Evolutionary conservation across 1,284 basidiomycete genomes (phyloP).

Genomic region (Austroboletus novae-zelandiae): DNA sequence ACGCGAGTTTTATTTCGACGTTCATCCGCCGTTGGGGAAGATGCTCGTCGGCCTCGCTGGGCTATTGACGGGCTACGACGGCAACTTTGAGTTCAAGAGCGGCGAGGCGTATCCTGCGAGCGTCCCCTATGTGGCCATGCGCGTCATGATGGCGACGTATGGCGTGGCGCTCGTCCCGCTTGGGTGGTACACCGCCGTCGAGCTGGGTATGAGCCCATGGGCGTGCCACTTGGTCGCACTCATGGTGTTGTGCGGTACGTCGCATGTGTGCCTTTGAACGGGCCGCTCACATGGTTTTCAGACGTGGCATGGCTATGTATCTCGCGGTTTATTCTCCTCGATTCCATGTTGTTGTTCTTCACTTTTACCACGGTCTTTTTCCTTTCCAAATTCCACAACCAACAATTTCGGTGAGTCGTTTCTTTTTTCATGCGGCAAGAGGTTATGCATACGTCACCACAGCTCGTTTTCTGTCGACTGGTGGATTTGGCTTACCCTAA

Average conservation of each 20-base stretch:
- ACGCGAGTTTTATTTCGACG: slow-evolving; percentile 94
- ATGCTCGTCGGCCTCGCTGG: slow-evolving; percentile 97
- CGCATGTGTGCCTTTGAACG: neutral
- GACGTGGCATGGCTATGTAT: slow-evolving; percentile 97
- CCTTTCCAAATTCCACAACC: slow-evolving; percentile 94
- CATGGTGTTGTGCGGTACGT: slow-evolving; percentile 88
- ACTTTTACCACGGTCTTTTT: slow-evolving; percentile 96
- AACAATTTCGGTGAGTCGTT: slow-evolving; percentile 76
- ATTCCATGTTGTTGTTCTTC: slow-evolving; percentile 98
- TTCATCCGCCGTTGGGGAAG: slow-evolving; percentile 98
- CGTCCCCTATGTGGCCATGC: slow-evolving; percentile 93
- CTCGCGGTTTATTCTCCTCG: slow-evolving; percentile 95
- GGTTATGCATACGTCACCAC: slow-evolving; percentile 1
- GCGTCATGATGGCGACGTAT: slow-evolving; percentile 91
- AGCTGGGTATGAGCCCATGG: slow-evolving; percentile 88
- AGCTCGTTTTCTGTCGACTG: slow-evolving; percentile 92
- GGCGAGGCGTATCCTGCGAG: slow-evolving; percentile 81
- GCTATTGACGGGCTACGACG: slow-evolving; percentile 88
- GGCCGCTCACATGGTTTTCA: slow-evolving; percentile 29
- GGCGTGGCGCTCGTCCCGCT: slow-evolving; percentile 95
- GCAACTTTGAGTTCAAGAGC: slow-evolving; percentile 92
- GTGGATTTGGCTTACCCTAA: slow-evolving; percentile 94
- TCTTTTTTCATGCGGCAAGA: neutral
- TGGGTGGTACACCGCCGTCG: slow-evolving; percentile 96
- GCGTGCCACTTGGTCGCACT: slow-evolving; percentile 90